Base-by-base conservation (phyloP, 768 basidiomycete species). In the Russula griseocarnosa region DNA sequence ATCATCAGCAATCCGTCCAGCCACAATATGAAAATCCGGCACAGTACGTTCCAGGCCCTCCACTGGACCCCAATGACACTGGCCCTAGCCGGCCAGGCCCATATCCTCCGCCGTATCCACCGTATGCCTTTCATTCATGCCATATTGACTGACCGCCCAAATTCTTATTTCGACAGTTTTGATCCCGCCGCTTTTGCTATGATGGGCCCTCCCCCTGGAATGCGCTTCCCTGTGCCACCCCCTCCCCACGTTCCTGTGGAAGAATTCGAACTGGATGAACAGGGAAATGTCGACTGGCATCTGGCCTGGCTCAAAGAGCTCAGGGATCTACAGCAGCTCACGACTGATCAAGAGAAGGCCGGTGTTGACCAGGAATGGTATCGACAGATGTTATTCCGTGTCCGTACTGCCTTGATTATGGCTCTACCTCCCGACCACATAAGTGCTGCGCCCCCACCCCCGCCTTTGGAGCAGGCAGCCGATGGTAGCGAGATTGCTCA, bases 351-450 rank as follows among this genome's bases (percentile, higher is more conserved):
- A 71, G 89, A 93, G 72, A 92, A 91, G 75, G 83, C 84, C 22
- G 87, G 87, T 34, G 86, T 82, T 3, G 89, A 90, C 56, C 85
- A 84, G 51, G 91, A 93, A 66, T 94, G 91, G 91, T 94, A 86
- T 70, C 78, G 87, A 66, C 86, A 89, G 83, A 92, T 93, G 90
- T 71, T 92, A 10, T 79, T 89, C 71, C 84, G 88, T n/a, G 84
- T 92, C 49, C 79, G 91, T 60, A 81, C 80, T 50, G 87, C 87
- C 20, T 78, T 92, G 66, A 84, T 91, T 83, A 83, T 69, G 66
- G 47, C 77, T 38, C 67, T 71, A 24, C 66, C 60, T n/a, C 61
- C 61, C 22, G 69, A 70, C 18, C 61, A 57, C 47, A 57, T 64
- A 36, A 55, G 53, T 47, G 49, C 49, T 46, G 64, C 59, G 2